Conservation (phyloP, 2,329 filamentous ascomycete species). For the Westerdykella aurantiaca region DNA sequence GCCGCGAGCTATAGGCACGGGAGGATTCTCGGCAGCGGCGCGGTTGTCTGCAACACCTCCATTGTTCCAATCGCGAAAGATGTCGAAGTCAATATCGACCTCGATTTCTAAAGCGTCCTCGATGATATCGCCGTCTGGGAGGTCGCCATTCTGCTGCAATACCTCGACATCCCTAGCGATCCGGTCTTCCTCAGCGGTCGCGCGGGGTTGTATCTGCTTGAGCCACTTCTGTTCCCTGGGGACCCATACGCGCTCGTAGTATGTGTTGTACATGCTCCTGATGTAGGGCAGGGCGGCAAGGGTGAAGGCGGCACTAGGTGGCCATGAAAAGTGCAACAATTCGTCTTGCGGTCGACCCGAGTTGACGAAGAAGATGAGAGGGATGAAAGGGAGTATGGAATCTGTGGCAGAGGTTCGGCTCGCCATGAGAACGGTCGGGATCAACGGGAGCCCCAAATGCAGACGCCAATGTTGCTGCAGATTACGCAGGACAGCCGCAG, state of each 20-base stretch:
- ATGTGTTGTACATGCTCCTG: conserved; percentile 56
- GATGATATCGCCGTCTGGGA: conserved; percentile 42
- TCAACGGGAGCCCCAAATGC: conserved; percentile 58
- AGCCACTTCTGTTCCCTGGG: conserved; percentile 56
- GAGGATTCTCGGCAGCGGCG: conserved; percentile 33
- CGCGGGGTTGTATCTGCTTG: conserved; percentile 56
- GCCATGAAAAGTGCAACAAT: conserved; percentile 55
- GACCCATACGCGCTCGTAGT: conserved; percentile 56
- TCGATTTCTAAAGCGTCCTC: conserved; percentile 45
- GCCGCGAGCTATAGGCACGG: conserved; percentile 21
- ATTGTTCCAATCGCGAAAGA: conserved; percentile 44
- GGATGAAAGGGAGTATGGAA: conserved; percentile 56
- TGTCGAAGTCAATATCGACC: conserved; percentile 28
- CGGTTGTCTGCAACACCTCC: conserved; percentile 32
- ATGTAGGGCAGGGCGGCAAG: conserved; percentile 63
- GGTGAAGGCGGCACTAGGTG: conserved; percentile 60
- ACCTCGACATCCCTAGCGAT: conserved; percentile 11
- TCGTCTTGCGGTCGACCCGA: conserved; percentile 43
- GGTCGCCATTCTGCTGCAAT: conserved; percentile 19
- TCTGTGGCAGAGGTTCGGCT: conserved; percentile 61
- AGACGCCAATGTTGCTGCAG: conserved; percentile 45
- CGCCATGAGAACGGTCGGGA: conserved; percentile 62
- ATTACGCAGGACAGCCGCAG: conserved; percentile 25
- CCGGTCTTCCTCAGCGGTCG: conserved; percentile 34
- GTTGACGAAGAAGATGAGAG: conserved; percentile 56